Evolutionary conservation across 805 yeast species (phyloP).

Genomic region (Peterozyma toletana): DNA sequence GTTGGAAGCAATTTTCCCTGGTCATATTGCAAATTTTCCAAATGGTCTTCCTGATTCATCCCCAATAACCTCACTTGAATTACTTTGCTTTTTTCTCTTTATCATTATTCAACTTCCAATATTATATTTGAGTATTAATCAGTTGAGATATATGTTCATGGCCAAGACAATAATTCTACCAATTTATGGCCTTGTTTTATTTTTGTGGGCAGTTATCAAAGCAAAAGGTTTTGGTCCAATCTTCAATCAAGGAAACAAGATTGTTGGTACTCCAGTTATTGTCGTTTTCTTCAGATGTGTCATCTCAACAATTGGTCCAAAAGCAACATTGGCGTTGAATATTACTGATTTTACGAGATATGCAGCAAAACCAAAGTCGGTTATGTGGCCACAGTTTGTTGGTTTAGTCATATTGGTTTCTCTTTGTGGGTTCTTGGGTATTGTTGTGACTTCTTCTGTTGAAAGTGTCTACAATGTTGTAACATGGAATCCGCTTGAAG

Average conservation of each 20-base stretch:
- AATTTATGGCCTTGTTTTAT: conserved; percentile 17
- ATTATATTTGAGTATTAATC: conserved; percentile 22
- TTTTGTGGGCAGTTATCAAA: conserved; percentile 23
- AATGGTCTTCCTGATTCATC: conserved; percentile 19
- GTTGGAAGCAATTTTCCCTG: conserved; percentile 18
- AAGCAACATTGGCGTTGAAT: conserved; percentile 28
- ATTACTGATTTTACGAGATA: conserved; percentile 31
- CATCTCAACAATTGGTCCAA: conserved; percentile 25
- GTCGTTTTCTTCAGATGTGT: conserved; percentile 18
- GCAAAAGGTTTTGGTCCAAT: conserved; percentile 17
- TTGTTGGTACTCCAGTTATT: conserved; percentile 16
- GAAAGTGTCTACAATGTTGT: conserved; percentile 11
- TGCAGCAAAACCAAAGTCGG: conserved; percentile 21
- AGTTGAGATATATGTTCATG: conserved; percentile 24
- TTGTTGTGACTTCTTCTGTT: conserved; percentile 12
- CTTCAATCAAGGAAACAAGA: conserved; percentile 12
- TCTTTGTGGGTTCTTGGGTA: conserved; percentile 4
- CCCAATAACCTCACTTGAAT: conserved; percentile 17
- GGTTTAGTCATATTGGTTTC: conserved; percentile 8
- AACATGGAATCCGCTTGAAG: conserved; percentile 13
- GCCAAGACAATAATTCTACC: conserved; percentile 22
- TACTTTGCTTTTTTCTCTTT: conserved; percentile 25
- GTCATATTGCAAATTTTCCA: conserved; percentile 13
- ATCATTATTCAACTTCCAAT: conserved; percentile 24
- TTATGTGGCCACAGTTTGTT: conserved; percentile 10